Evolutionary conservation across 2,329 filamentous ascomycete species (phyloP), one percentile per base, ranked within the genome.

Genomic region (Colletotrichum spaethianum): DNA sequence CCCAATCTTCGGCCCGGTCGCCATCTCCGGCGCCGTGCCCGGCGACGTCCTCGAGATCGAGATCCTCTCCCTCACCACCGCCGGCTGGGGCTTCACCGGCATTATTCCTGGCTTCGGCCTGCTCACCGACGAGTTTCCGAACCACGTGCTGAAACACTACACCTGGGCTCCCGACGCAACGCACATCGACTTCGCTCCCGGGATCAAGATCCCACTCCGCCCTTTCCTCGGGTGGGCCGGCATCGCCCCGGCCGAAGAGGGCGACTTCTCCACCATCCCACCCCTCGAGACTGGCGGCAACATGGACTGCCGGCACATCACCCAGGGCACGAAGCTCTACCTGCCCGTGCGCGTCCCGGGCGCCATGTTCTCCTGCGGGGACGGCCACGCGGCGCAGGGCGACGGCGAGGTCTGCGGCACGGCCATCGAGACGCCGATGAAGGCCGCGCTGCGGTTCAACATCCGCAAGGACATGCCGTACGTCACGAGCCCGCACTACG

Each of bases 391-490:
- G 3, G 86, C 86, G 0, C 87, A 89, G 75, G 87, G 87, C 3
- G 86, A 88, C 71, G 87, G 87, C 4, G 87, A 89, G 74, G 84
- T 89, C 28, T 88, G 86, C 74, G 86, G 87, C 7, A 87, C 86
- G n/a, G 87, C 87, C 8, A 87, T 89, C 74, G 87, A 89, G 80
- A 88, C 86, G 33, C 82, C 86, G 1, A 85, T 88, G 79, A 83
- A 79, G 69, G 87, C 86, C 0, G 83, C 82, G 0, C 75, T 89
- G 42, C 82, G 83, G n/a, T 81, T 89, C 44, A 85, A 83, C 3
- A 79, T 88, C 8, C 80, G 84, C 67, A 87, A 86, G 76, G 80
- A 81, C 61, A 85, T 82, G 74, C 75, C 79, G 16, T 87, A 83
- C 82, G 79, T 88, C 36, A 81, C 80, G 36, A 82, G 83, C 23